A percentile compares a stretch with the other conserved stretches of the same genome.
Evolutionary conservation across 495 filamentous ascomycete species (phyloP).

Genomic region (Podospora pseudocomata): DNA sequence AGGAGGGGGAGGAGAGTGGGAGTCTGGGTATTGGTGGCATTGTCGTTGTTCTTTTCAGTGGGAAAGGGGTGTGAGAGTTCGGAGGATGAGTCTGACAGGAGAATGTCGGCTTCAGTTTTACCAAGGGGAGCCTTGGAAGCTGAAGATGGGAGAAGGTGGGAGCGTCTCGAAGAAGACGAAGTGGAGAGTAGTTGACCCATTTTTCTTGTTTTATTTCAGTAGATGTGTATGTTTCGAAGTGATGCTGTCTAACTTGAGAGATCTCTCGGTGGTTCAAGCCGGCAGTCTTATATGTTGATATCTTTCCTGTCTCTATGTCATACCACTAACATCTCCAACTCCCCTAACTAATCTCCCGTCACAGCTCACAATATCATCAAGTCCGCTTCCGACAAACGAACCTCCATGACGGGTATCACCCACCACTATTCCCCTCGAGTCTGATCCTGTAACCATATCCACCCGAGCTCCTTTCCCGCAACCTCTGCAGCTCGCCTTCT

Average conservation of each 20-base stretch:
- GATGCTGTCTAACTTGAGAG: not conserved
- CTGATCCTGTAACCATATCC: not conserved
- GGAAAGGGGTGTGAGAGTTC: not conserved
- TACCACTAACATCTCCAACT: too few relatives aligned
- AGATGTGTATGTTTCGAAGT: not conserved
- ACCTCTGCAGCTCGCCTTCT: not conserved
- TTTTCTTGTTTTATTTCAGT: not conserved
- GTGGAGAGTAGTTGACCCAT: slow-evolving; percentile 13
- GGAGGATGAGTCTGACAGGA: not conserved
- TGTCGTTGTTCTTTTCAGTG: not conserved
- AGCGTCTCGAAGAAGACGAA: not conserved
- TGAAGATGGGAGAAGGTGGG: not conserved
- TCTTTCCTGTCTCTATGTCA: too few relatives aligned
- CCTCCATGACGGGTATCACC: not conserved
- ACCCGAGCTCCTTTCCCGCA: not conserved
- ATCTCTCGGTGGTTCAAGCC: not conserved
- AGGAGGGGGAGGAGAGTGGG: not conserved
- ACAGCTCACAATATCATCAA: not conserved
- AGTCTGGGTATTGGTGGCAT: not conserved
- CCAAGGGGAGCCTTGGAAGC: not conserved
- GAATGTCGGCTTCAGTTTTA: slow-evolving; percentile 9
- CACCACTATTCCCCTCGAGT: not conserved
- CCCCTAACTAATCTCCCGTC: too few relatives aligned
- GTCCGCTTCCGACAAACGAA: not conserved
- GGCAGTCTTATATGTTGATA: not conserved